Evolutionary conservation across 1,284 basidiomycete species (phyloP).

Genomic region (Hemileia vastatrix): DNA sequence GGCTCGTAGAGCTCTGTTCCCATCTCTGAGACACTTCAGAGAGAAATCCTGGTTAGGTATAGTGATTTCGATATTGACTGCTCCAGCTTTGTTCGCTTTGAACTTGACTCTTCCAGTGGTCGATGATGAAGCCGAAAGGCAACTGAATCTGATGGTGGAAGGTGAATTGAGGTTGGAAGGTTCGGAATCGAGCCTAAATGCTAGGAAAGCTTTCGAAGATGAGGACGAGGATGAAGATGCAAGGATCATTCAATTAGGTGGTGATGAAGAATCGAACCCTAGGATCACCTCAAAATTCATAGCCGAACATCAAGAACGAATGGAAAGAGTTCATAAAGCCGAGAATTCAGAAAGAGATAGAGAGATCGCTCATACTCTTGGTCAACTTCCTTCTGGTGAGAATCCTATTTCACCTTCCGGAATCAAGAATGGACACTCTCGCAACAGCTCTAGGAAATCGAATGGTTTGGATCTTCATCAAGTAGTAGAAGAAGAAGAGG

Average conservation of each 20-base stretch:
- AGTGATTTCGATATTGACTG: slow-evolving; percentile 68
- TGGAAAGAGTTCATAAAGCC: slow-evolving; percentile 17
- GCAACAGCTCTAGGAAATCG: slow-evolving; percentile 26
- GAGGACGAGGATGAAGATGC: slow-evolving; percentile 29
- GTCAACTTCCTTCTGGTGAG: slow-evolving; percentile 25
- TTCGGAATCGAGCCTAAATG: slow-evolving; percentile 13
- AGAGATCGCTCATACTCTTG: slow-evolving; percentile 30
- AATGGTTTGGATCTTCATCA: no score
- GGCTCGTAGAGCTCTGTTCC: slow-evolving; percentile 59
- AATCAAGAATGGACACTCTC: not conserved
- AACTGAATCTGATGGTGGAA: slow-evolving; percentile 32
- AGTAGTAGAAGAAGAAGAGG: no score
- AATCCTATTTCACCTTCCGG: not conserved
- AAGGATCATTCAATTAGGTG: slow-evolving; percentile 49
- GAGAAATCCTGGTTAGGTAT: slow-evolving; percentile 63
- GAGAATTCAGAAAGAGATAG: slow-evolving; percentile 27
- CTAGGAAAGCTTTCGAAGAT: slow-evolving; percentile 29
- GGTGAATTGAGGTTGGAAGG: slow-evolving; percentile 39
- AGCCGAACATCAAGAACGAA: slow-evolving; percentile 1
- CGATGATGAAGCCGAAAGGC: slow-evolving; percentile 49
- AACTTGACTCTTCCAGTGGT: slow-evolving; percentile 88
- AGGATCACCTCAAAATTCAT: slow-evolving; percentile 15
- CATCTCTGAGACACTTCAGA: slow-evolving; percentile 66
- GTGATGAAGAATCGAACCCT: slow-evolving; percentile 29
- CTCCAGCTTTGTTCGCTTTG: slow-evolving; percentile 72